These are phyloP conservation scores for Tetradesmus lagerheimii DNA, from an alignment of 139 green algal genomes.

Conservation along the genomic window DNA sequence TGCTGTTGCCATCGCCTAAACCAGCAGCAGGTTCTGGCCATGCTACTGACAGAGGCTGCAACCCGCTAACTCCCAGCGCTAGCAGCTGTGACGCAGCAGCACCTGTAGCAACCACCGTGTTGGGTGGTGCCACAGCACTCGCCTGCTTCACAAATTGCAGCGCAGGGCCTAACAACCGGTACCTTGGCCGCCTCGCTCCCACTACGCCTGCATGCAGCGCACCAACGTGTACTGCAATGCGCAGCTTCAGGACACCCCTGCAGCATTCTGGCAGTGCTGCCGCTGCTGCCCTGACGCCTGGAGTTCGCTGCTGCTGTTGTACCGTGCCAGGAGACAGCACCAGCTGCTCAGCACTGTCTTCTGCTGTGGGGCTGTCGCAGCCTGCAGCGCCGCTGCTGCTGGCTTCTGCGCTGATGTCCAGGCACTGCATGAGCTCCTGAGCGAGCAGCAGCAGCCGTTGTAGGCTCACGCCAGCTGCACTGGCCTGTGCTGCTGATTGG, in stretches of 20 bases:
- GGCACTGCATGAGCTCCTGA: neutral
- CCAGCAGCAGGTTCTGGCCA: neutral
- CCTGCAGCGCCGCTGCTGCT: conserved; percentile 8
- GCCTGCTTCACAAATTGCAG: conserved; percentile 12
- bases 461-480: neutral
- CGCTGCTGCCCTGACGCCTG: neutral
- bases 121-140: neutral
- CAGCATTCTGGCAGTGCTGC: neutral
- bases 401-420: neutral
- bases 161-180: conserved; percentile 34
- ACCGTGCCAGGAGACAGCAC: neutral
- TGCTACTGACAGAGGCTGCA: neutral
- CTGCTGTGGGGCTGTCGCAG: neutral
- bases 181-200: conserved; percentile 22
- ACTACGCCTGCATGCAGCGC: conserved; percentile 34
- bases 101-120: conserved; percentile 22
- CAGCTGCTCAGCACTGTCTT: neutral
- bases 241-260: conserved; percentile 8
- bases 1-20: neutral
- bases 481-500: neutral
- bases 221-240: conserved; percentile 30
- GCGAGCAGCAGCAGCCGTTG: neutral
- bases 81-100: conserved; percentile 26
- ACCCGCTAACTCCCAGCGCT: neutral
- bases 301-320: neutral